Base-by-base conservation (phyloP, 2,329 filamentous ascomycete genomes). In the Eutypella sp. region DNA sequence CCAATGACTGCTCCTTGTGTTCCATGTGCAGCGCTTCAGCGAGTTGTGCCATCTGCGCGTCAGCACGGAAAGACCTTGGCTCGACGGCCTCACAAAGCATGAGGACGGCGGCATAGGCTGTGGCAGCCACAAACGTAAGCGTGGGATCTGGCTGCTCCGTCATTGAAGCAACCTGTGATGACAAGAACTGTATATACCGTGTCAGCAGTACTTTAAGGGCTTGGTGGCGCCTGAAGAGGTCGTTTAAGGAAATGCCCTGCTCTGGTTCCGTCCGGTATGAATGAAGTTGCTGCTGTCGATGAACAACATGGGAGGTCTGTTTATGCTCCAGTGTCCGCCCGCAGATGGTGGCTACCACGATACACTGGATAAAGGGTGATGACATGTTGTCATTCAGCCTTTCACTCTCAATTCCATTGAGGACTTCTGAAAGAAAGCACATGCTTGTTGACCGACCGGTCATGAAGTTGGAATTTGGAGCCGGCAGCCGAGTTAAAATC, bases 401-500 rank as follows among this genome's bases (percentile, higher is more conserved):
- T 24, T 42, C 31, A 13, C 27, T 18, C 7, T 47, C 41, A 31
- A 39, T 16, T 13, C 19, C 39, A 25, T 38, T 33, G 13, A 47
- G 34, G 18, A 45, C 36, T 15, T 47, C 45, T 13, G 41, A n/a
- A 25, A 50, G 42, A 29, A 47, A 47, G 7, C 45, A 16, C 40
- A 34, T 50, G 9, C 19, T 38, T 13, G n/a, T 41, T 11, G 48
- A 27, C 19, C 42, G 45, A 23, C 41, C 45, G 22, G 39, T 45
- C 11, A 40, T 36, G 22, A 50, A 50, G 33, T 45, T 41, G 18
- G 45, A 27, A 11, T 50, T 45, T 8, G 48, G 45, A 40, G 42
- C 48, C 15, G 48, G 48, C 16, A 50, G 22, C 9, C 42, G 42
- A 18, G 48, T 50, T 22, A 37, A 33, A 19, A 50, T 50, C 48